These are phyloP conservation scores for Hyparrhenia diplandra DNA, from an alignment of 176 grass and related monocot species.

Conservation along the genomic window DNA sequence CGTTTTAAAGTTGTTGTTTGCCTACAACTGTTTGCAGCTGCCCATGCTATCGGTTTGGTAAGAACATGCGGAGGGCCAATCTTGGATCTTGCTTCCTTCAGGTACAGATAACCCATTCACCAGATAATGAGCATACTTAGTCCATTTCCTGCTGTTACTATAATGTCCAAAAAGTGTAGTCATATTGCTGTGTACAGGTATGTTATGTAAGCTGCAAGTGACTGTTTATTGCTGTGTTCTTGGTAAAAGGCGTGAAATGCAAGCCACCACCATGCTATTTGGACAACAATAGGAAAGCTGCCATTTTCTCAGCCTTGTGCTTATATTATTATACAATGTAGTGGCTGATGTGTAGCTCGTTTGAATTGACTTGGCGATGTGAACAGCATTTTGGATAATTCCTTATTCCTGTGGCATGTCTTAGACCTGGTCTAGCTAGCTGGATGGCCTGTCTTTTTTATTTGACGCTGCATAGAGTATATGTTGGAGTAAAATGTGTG, in stretches of 20 bases:
- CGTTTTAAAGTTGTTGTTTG: slow-evolving; percentile 16
- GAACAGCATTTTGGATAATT: slow-evolving; percentile 18
- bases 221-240: not conserved
- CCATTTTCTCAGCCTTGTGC: not conserved
- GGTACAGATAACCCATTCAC: slow-evolving; percentile 41
- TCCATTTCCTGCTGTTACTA: slow-evolving; percentile 23
- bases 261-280: not conserved
- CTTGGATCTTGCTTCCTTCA: slow-evolving; percentile 94
- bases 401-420: slow-evolving; percentile 19
- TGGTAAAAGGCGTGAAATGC: slow-evolving; percentile 13
- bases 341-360: not conserved
- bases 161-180: not conserved
- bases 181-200: not conserved
- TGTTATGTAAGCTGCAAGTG: slow-evolving; percentile 7
- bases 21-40: slow-evolving; percentile 62
- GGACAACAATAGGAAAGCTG: not conserved
- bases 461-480: slow-evolving; percentile 18
- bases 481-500: slow-evolving; percentile 2
- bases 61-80: slow-evolving; percentile 86
- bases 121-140: not conserved
- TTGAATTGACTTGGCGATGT: slow-evolving; percentile 33
- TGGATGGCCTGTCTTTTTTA: not conserved
- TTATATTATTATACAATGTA: slow-evolving; percentile 16
- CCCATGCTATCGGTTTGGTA: slow-evolving; percentile 93
- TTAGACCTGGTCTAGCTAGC: slow-evolving; percentile 18